Evolutionary conservation across 2,329 filamentous ascomycete species (phyloP), one percentile per base, ranked within the genome.

Genomic region (Fusarium paranaense): DNA sequence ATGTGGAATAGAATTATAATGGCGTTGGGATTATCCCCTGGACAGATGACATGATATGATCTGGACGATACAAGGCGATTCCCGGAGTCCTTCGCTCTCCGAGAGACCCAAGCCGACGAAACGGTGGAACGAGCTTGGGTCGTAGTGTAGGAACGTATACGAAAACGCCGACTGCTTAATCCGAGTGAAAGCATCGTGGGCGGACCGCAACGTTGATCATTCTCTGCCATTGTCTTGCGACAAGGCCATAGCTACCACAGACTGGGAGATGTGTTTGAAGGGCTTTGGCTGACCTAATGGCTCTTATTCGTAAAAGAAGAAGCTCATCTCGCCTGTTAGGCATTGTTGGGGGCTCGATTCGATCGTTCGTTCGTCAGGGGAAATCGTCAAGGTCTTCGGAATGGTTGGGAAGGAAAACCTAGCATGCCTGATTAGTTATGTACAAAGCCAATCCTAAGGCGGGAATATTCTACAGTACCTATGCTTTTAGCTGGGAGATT

Each of bases 351-450:
- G 18, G 58, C 58, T 8, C 60, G 64, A 8, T 77, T 73, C 54
- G 58, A 18, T 52, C 18, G 18, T 14, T 52, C 47, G 18, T 32
- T 52, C 47, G 47, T 25, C 76, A n/a, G 74, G 75, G 67, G 75
- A 74, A 30, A 61, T 77, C 14, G 37, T 69, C 6, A 52, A 69
- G 16, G 62, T 56, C 1, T 61, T 77, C 6, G 70, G 60, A 4
- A 52, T 56, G 16, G 47, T 64, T 14, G 57, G 58, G 22, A 57
- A 69, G 18, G 66, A 63, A 13, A 64, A 60, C 8, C 62, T 68
- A 6, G 56, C 62, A 16, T 75, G 66, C 14, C 45, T 75, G 11
- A 64, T 76, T n/a, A 72, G 76, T 10, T 74, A 77, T n/a, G 74
- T 63, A 6, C 54, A 75, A 5, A 74, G 76, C 14, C 68, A 76